Percentiles rank a stretch among this genome's conserved stretches.
Conservation (phyloP, 345 rosid genomes). For the Eucalyptus curtisii region DNA sequence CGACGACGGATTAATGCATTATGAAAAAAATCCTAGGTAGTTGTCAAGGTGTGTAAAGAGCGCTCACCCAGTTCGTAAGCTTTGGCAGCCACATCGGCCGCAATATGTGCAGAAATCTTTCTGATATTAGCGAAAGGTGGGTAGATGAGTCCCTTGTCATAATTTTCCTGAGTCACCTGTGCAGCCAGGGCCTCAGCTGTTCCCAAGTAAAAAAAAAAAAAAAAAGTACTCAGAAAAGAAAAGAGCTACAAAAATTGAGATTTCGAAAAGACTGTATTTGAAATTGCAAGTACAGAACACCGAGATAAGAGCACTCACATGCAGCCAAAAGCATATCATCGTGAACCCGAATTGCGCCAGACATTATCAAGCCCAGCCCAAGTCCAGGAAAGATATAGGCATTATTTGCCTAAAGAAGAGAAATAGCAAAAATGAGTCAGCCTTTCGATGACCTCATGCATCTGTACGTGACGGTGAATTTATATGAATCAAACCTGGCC, state of each 20-base stretch:
- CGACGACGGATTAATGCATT: not conserved
- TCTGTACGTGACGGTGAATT: not conserved
- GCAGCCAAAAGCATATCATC: conserved; percentile 96
- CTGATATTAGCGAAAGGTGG: conserved; percentile 85
- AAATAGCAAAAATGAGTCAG: not conserved
- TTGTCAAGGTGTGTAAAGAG: not conserved
- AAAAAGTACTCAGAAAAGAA: not conserved
- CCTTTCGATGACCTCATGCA: not conserved
- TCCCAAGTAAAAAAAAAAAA: not conserved
- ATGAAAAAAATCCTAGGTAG: not conserved
- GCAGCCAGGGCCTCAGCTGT: conserved; percentile 90
- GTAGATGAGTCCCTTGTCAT: conserved; percentile 68
- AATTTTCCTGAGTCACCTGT: conserved; percentile 66
- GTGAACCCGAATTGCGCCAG: conserved; percentile 90
- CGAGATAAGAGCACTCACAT: conserved; percentile 22
- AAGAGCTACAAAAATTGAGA: not conserved
- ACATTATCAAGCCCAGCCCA: conserved; percentile 90
- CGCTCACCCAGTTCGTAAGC: conserved; percentile 86
- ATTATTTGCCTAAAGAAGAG: conserved; percentile 55
- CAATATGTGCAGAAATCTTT: conserved; percentile 88
- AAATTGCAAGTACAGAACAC: not conserved
- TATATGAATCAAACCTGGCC: conserved; percentile 51
- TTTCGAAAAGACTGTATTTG: not conserved
- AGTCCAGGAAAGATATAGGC: conserved; percentile 97
- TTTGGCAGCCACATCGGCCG: conserved; percentile 81